Conservation (phyloP, 164 flowering plant species). For the Buxus sempervirens region DNA sequence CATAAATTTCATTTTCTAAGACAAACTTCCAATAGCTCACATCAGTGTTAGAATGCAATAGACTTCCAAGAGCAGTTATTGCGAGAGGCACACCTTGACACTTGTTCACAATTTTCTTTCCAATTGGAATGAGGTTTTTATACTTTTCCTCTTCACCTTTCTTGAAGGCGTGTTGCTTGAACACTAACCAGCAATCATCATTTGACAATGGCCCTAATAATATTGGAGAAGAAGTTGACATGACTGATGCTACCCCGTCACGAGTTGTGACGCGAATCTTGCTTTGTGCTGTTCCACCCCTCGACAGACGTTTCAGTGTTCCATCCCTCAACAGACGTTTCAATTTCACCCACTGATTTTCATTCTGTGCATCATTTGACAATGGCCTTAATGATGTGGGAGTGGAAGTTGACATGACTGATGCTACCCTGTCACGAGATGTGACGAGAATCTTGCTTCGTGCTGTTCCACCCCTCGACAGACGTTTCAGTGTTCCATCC, state of each 20-base stretch:
- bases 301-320: too few relatives aligned
- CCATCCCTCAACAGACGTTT: background rate
- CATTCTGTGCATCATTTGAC: too few relatives aligned
- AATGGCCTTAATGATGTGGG: too few relatives aligned
- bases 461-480: too few relatives aligned
- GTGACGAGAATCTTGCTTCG: too few relatives aligned
- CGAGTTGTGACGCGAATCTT: constrained; percentile 16
- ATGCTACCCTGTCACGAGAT: too few relatives aligned
- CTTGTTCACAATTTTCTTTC: constrained; percentile 17
- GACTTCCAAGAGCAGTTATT: constrained; percentile 16
- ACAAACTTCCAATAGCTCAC: constrained; percentile 14
- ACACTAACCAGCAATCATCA: constrained; percentile 16
- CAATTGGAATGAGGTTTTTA: constrained; percentile 15
- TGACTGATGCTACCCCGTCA: constrained; percentile 11
- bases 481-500: too few relatives aligned
- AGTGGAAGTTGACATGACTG: too few relatives aligned
- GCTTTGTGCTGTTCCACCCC: constrained; percentile 13
- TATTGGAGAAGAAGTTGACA: background rate
- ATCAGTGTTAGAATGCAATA: constrained; percentile 10
- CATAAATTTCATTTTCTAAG: constrained; percentile 15
- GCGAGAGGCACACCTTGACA: constrained; percentile 18
- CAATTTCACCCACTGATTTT: too few relatives aligned
- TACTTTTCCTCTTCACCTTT: background rate
- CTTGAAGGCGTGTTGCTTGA: constrained; percentile 12
- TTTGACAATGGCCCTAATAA: constrained; percentile 7